Evolutionary conservation across 1,284 basidiomycete species (phyloP), one percentile per base, ranked within the genome.

Genomic region (Flammula alnicola): DNA sequence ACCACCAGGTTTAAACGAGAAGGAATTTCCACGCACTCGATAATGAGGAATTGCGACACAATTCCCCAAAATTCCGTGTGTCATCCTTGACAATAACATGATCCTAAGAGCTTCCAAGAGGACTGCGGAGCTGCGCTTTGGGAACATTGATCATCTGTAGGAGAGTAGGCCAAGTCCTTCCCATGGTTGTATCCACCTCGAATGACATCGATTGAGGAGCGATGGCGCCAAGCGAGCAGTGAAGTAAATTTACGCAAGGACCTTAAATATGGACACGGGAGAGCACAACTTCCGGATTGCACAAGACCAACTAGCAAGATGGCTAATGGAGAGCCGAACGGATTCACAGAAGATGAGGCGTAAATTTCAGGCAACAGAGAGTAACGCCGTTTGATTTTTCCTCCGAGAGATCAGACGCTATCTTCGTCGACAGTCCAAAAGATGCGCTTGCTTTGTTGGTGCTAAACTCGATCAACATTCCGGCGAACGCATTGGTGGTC

Each of bases 71-170:
- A 17, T 39, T 35, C 39, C 27, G 27, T 32, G 29, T 25, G 33
- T 25, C 16, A 19, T 38, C 12, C 14, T 17, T 37, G 29, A 44
- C 14, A 20, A 44, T 22, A 36, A 17, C 1, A 22, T 36, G 23
- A 44, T 31, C 26, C 25, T 39, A 44, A 44, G 36, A 42, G 31
- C n/a, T n/a, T 27, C 40, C 50, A 32, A 51, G 44, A 31, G 40
- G 29, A 42, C 50, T 52, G 50, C 50, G 50, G 40, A 44, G 39
- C 50, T 52, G 50, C 45, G 50, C 25, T 31, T 44, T 53, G 35
- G 51, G 47, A 53, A 53, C 42, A 36, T 45, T 38, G 16, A 20
- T 30, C 42, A 29, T 52, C 49, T 44, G 36, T 4, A 48, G 46
- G 38, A 27, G 31, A 45, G 7, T 25, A 12, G 36, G 43, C 25